A percentile compares a stretch with the other conserved stretches of the same genome.
Conservation (phyloP, 805 yeast genomes). For the Nakazawaea sp. region DNA sequence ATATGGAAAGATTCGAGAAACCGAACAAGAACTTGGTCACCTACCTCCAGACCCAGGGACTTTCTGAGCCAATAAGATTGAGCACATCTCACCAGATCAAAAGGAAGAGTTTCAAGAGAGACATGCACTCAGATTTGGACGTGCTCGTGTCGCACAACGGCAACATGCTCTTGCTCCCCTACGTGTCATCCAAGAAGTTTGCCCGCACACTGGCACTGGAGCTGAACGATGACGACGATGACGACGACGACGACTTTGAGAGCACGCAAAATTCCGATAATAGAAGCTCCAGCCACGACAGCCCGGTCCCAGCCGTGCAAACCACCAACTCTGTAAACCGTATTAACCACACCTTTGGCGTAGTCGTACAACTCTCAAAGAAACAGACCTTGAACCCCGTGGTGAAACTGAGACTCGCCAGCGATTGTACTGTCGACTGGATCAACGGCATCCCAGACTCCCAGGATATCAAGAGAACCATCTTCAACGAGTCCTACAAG, state of each 20-base stretch:
- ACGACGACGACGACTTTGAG: slow-evolving; percentile 8
- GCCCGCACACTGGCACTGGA: slow-evolving; percentile 12
- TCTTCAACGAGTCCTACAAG: slow-evolving; percentile 36
- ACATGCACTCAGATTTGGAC: slow-evolving; percentile 3
- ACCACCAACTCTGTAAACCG: slow-evolving; percentile 14
- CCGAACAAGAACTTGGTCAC: not conserved
- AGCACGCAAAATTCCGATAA: not conserved
- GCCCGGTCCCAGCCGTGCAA: not conserved
- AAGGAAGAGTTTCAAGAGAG: not conserved
- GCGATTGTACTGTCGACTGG: slow-evolving; percentile 40
- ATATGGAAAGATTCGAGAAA: not conserved
- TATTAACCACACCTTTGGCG: slow-evolving; percentile 43
- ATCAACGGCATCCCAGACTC: slow-evolving; percentile 28
- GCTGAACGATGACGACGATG: slow-evolving; percentile 19
- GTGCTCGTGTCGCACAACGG: slow-evolving; percentile 25
- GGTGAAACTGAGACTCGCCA: slow-evolving; percentile 33
- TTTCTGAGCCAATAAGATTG: slow-evolving; percentile 6
- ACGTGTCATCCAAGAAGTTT: slow-evolving; percentile 22
- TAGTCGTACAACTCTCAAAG: slow-evolving; percentile 37
- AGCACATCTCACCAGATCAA: not conserved
- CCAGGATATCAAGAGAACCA: slow-evolving; percentile 31
- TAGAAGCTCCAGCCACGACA: not conserved
- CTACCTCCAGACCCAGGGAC: slow-evolving; percentile 7
- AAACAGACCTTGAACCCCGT: slow-evolving; percentile 28
- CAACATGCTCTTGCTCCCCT: slow-evolving; percentile 25